Percentiles rank a stretch among this genome's conserved stretches.
These are phyloP conservation scores for Macrolepiota dolichaula DNA, from an alignment of 768 basidiomycete species.

Conservation along the genomic window DNA sequence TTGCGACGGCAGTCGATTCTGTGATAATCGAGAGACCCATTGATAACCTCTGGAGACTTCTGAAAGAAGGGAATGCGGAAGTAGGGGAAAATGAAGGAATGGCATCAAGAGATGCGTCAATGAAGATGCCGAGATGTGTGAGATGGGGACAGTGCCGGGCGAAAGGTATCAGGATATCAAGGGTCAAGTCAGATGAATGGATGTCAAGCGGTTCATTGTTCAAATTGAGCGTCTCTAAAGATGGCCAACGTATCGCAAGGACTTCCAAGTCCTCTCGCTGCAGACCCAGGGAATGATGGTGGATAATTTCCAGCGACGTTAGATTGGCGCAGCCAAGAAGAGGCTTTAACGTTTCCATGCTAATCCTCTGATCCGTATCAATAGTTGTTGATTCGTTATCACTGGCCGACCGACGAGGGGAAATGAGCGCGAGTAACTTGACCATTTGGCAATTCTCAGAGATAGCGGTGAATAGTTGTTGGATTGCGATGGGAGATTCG, in stretches of 20 bases:
- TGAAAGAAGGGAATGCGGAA: conserved; percentile 5
- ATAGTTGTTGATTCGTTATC: not conserved
- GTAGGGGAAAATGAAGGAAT: not conserved
- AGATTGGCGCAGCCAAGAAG: conserved; percentile 25
- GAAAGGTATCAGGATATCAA: conserved; percentile 31
- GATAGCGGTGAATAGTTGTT: conserved; percentile 6
- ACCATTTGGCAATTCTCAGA: conserved; percentile 12
- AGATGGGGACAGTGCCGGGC: conserved; percentile 30
- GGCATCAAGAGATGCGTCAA: conserved; percentile 21
- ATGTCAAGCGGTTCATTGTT: conserved; percentile 34
- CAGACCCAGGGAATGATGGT: conserved; percentile 28
- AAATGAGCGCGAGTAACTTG: not conserved
- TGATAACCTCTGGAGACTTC: conserved; percentile 1
- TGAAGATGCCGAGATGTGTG: conserved; percentile 28
- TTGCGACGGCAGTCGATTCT: not conserved
- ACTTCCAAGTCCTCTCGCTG: conserved; percentile 37
- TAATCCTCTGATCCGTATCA: conserved; percentile 4
- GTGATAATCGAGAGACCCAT: conserved; percentile 10
- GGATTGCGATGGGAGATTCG: not conserved
- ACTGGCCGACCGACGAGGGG: not conserved
- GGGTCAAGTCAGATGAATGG: conserved; percentile 22
- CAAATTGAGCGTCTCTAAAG: conserved; percentile 33
- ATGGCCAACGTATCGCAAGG: conserved; percentile 38
- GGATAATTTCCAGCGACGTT: conserved; percentile 26
- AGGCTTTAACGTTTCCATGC: conserved; percentile 23